Percentiles rank a stretch among this genome's conserved stretches.
phyloP scores from a whole-genome alignment of 768 basidiomycete species.

The Termitomyces sp. region DNA sequence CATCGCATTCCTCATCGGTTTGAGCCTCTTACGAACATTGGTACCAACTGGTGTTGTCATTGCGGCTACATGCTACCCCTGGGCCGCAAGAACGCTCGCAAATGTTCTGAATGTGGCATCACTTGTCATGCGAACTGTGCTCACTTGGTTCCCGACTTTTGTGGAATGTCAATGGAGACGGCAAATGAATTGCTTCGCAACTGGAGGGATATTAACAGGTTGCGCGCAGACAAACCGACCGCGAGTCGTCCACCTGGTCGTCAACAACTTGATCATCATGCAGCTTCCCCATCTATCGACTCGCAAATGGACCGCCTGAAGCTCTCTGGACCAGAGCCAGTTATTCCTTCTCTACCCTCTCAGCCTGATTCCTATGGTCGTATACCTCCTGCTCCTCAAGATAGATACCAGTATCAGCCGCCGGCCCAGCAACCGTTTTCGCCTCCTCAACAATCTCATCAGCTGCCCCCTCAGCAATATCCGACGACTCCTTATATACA shows the following conservation, averaged over 20 bases:
- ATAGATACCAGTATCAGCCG: constrained; percentile 34
- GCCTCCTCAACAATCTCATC: constrained; percentile 24
- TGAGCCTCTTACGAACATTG: constrained; percentile 93
- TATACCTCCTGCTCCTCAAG: constrained; percentile 31
- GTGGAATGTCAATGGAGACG: constrained; percentile 99
- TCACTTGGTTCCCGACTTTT: constrained; percentile 98
- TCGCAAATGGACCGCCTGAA: constrained; percentile 43
- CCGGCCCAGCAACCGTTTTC: constrained; percentile 22
- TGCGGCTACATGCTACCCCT: constrained; percentile 98
- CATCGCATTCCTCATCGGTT: constrained; percentile 99
- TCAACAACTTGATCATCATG: constrained; percentile 28
- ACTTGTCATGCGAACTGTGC: constrained; percentile 98
- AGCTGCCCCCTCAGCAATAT: constrained; percentile 19
- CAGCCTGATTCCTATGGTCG: constrained; percentile 34
- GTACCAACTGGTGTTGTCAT: constrained; percentile 99
- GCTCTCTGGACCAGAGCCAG: constrained; percentile 36
- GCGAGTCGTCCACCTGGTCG: constrained; percentile 30
- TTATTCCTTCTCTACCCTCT: constrained; percentile 23
- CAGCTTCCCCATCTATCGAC: constrained; percentile 32
- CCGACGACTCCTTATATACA: constrained; percentile 26
- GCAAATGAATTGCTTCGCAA: constrained; percentile 90
- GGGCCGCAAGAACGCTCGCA: constrained; percentile 93
- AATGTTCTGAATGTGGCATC: constrained; percentile 93
- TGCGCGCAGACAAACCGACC: constrained; percentile 49
- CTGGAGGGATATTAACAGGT: constrained; percentile 86